Base-by-base conservation (phyloP, 139 green algal genomes). In the Nannochloris sp. region DNA sequence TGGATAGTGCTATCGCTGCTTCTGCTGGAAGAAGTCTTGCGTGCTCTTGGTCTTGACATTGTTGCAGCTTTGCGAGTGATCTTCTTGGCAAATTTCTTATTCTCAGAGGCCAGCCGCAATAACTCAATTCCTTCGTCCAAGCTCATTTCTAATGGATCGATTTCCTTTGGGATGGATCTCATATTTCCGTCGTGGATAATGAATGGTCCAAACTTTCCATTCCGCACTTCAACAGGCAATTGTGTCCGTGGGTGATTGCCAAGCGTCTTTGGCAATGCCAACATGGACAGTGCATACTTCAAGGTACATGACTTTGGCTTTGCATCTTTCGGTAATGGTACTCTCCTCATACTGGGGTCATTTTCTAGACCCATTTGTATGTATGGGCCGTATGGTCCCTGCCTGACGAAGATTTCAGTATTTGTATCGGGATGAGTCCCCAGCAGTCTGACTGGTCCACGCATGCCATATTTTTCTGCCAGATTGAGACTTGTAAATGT, bases 361-460 rank as follows among this genome's bases (percentile, higher is more conserved):
- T 54, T 55, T 9, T 70, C 67, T 0, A 36, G 27, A 18, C 72
- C 76, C 54, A 76, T 60, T 71, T 90, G 80, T 43, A 90, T 34
- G 60, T 91, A 91, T 8, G 73, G 62, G 0, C 85, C 86, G 60
- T 84, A 93, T 10, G 82, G 82, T 3, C 86, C 86, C n/a, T 68
- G 25, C 8, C 73, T 68, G 18, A 89, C 46, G 24, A 51, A 64
- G 18, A 93, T 62, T 10, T 68, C 24, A 25, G 54, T 23, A 12
- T 50, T 31, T 4, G 55, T 70, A 24, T 43, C 14, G 4, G 60
- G 43, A 40, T 60, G n/a, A 5, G 8, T 19, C 10, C 60, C 71
- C 44, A 76, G n/a, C 24, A 51, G 56, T 18, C 50, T 37, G 2
- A 31, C 51, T 18, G 48, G 24, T 16, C 23, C 19, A 8, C 21